These are phyloP conservation scores for Trypanosoma boissoni DNA, from an alignment of 208 protist genomes.

Conservation along the genomic window DNA sequence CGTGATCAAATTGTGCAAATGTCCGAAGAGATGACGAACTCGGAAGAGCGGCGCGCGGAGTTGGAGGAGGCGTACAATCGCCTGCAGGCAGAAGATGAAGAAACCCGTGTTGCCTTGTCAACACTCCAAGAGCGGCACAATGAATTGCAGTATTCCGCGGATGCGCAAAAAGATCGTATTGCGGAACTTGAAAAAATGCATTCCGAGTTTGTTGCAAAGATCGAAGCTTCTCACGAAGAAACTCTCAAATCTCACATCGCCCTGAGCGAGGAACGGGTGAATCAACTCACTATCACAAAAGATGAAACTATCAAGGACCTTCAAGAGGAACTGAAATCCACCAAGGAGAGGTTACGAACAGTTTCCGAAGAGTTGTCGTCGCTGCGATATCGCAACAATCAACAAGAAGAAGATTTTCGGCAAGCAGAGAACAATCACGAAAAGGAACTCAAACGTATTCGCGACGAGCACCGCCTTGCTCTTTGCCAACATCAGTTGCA, in stretches of 20 bases:
- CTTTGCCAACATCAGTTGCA: conserved; percentile 67
- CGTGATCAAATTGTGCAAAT: conserved; percentile 48
- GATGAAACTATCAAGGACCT: conserved; percentile 53
- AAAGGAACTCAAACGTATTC: conserved; percentile 54
- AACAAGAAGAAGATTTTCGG: conserved; percentile 56
- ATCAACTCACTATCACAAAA: conserved; percentile 43
- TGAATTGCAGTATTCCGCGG: conserved; percentile 12
- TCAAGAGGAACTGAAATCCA: conserved; percentile 38
- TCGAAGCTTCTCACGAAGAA: conserved; percentile 31
- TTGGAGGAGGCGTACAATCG: conserved; percentile 28
- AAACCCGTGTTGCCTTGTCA: conserved; percentile 11
- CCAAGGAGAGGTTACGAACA: conserved; percentile 44
- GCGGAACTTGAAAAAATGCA: conserved; percentile 51
- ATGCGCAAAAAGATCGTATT: conserved; percentile 8
- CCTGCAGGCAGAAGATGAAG: conserved; percentile 23
- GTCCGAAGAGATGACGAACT: conserved; percentile 18
- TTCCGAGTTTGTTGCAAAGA: conserved; percentile 36
- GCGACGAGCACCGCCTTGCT: conserved; percentile 73
- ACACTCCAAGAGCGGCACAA: conserved; percentile 18
- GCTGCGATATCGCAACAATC: conserved; percentile 34
- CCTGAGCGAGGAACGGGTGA: conserved; percentile 49
- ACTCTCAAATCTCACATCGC: conserved; percentile 41
- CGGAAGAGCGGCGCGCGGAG: conserved; percentile 32
- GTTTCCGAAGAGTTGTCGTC: conserved; percentile 50
- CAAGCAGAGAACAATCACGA: conserved; percentile 37